Evolutionary conservation across 176 grass and related monocot species (phyloP), one percentile per base, ranked within the genome.

Genomic region (Eremochloa ophiuroides): DNA sequence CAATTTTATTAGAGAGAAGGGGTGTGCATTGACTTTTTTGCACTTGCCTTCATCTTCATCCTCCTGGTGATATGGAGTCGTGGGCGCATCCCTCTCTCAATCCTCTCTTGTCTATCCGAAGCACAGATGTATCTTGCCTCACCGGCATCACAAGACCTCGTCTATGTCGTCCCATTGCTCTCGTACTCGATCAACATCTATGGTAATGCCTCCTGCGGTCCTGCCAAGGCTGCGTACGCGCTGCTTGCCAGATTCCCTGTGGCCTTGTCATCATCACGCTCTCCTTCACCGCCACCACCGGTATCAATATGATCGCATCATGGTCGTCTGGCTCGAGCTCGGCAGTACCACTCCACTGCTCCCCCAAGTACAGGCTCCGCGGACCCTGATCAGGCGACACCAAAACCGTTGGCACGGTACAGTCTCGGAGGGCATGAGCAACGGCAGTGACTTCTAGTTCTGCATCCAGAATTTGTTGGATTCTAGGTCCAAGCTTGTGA

Each of bases 291-390:
- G 79, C 73, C 23, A 76, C 79, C 37, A 84, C 66, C 59, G 92
- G 15, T 86, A 98, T 17, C 95, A 93, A 82, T 95, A 98, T 76
- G 82, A 89, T 58, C 85, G 95, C 42, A 89, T 94, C 10, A 84
- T 86, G 9, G 92, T 91, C 28, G 63, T 98, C 28, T 98, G 92
- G 92, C 81, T 98, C 22, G 22, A 56, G 8, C 22, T 56, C 61
- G 75, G 93, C 44, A 84, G 84, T n/a, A n/a, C n/a, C n/a, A n/a
- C n/a, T n/a, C n/a, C n/a, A n/a, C n/a, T n/a, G n/a, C n/a, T n/a
- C n/a, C n/a, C n/a, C n/a, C n/a, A n/a, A n/a, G n/a, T n/a, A n/a
- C n/a, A n/a, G 34, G 47, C 61, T 28, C 34, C 9, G 42, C 25
- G 8, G 30, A 30, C 10, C 2, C 16, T 20, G 20, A 86, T 4